A percentile compares a stretch with the other conserved stretches of the same genome.
Evolutionary conservation across 495 filamentous ascomycete species (phyloP).

Genomic region (Aspergillus campestris): DNA sequence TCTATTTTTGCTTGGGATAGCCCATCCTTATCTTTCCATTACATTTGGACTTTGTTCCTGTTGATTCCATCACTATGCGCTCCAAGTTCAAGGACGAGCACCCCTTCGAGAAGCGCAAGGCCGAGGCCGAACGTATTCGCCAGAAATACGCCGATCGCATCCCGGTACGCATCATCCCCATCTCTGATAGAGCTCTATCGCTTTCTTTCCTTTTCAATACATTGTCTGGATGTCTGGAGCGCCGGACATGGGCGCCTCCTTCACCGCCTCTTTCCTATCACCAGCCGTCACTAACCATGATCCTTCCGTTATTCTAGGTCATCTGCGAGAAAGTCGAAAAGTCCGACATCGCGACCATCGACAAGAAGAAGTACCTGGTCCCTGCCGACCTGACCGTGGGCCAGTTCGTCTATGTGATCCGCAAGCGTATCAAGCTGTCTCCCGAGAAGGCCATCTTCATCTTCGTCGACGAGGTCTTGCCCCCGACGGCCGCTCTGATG

Average conservation of each 20-base stretch:
- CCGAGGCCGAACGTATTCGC: conserved; percentile 96
- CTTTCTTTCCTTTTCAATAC: neutral
- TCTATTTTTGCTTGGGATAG: conserved; percentile 6
- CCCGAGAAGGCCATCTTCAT: conserved; percentile 99
- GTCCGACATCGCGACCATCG: conserved; percentile 97
- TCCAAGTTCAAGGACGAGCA: conserved; percentile 99
- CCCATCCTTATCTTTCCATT: conserved; percentile 15
- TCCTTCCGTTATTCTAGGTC: conserved; percentile 48
- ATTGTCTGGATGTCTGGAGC: neutral
- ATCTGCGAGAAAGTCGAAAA: conserved; percentile 99
- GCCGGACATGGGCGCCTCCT: neutral
- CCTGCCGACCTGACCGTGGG: conserved; percentile 96
- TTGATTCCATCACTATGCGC: conserved; percentile 57
- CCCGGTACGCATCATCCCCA: conserved; percentile 50
- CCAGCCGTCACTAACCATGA: conserved; percentile 13
- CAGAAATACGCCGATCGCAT: conserved; percentile 99
- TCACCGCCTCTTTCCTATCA: conserved; percentile 34
- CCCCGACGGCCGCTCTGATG: conserved; percentile 96
- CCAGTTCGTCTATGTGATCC: conserved; percentile 99
- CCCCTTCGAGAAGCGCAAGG: conserved; percentile 98
- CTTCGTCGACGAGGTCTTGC: conserved; percentile 98
- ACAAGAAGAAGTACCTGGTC: conserved; percentile 99
- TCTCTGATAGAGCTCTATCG: neutral
- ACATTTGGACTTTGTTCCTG: conserved; percentile 18
- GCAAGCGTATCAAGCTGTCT: conserved; percentile 99